phyloP scores from a whole-genome alignment of 73 alveolate species.

The Blepharisma stoltei region DNA sequence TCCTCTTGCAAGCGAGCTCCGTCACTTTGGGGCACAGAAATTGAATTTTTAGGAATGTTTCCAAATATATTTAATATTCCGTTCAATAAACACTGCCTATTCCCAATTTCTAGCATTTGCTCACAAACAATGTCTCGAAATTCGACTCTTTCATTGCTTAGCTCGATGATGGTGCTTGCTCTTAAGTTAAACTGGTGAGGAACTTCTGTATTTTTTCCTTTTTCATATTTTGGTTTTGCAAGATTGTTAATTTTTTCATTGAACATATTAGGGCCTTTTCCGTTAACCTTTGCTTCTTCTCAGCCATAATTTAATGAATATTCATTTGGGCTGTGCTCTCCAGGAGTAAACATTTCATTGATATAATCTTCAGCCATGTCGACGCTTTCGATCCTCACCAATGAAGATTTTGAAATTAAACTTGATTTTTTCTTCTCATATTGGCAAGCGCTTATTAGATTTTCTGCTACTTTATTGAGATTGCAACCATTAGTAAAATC shows the following conservation, averaged over 20 bases:
- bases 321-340: not conserved
- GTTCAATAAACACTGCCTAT: not conserved
- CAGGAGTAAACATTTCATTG: conserved; percentile 7
- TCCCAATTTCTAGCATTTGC: conserved; percentile 11
- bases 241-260: not conserved
- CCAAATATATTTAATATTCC: conserved; percentile 9
- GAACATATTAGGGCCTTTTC: not conserved
- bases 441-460: not conserved
- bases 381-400: not conserved
- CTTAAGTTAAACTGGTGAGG: not conserved
- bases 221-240: no score
- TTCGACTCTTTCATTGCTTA: no score
- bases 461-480: conserved; percentile 7
- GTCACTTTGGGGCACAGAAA: not conserved
- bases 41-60: not conserved
- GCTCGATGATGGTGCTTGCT: not conserved
- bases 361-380: not conserved
- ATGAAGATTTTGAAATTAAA: not conserved
- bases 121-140: no score
- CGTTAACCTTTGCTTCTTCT: not conserved
- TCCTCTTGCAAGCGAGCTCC: not conserved
- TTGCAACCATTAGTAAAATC: not conserved
- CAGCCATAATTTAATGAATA: not conserved
- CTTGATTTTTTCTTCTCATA: not conserved
- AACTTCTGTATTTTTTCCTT: not conserved